A percentile compares a stretch with the other conserved stretches of the same genome.
These are phyloP conservation scores for Podaxis mareebaensis DNA, from an alignment of 768 basidiomycete genomes.

Conservation along the genomic window DNA sequence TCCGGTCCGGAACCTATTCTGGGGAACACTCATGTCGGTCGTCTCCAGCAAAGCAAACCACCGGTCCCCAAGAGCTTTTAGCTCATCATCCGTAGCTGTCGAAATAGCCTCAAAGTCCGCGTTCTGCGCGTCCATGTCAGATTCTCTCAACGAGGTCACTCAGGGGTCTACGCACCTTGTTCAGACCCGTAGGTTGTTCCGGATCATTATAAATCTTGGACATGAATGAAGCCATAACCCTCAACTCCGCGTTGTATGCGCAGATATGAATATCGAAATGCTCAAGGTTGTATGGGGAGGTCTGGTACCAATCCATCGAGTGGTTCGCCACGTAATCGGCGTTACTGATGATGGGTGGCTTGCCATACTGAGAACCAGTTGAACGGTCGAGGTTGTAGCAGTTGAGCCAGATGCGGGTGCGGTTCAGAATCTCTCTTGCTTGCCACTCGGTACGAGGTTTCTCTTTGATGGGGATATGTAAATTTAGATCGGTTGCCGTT, in stretches of 20 bases:
- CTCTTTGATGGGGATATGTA: slow-evolving; percentile 75
- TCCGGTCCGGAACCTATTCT: slow-evolving; percentile 61
- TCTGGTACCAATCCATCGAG: slow-evolving; percentile 69
- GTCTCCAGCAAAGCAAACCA: slow-evolving; percentile 59
- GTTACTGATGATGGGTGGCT: slow-evolving; percentile 76
- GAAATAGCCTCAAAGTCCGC: slow-evolving; percentile 67
- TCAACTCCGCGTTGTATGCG: slow-evolving; percentile 75
- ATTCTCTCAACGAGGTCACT: neutral
- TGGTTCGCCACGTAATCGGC: slow-evolving; percentile 76
- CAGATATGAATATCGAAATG: slow-evolving; percentile 82
- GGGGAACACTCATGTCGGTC: slow-evolving; percentile 54
- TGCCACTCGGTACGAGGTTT: slow-evolving; percentile 79
- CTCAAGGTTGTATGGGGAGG: slow-evolving; percentile 64
- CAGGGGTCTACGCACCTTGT: slow-evolving; percentile 50
- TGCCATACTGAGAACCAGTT: slow-evolving; percentile 86
- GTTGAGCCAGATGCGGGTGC: slow-evolving; percentile 87
- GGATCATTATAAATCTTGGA: slow-evolving; percentile 73
- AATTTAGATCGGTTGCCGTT: slow-evolving; percentile 85
- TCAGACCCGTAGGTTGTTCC: slow-evolving; percentile 70
- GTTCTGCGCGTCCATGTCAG: slow-evolving; percentile 36
- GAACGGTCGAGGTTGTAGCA: slow-evolving; percentile 92
- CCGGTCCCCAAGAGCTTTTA: slow-evolving; percentile 51
- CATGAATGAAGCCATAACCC: slow-evolving; percentile 60
- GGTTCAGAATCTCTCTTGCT: slow-evolving; percentile 85
- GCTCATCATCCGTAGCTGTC: slow-evolving; percentile 65